phyloP scores from a whole-genome alignment of 1,139 yeast genomes.

The Kazachstania sp. region DNA sequence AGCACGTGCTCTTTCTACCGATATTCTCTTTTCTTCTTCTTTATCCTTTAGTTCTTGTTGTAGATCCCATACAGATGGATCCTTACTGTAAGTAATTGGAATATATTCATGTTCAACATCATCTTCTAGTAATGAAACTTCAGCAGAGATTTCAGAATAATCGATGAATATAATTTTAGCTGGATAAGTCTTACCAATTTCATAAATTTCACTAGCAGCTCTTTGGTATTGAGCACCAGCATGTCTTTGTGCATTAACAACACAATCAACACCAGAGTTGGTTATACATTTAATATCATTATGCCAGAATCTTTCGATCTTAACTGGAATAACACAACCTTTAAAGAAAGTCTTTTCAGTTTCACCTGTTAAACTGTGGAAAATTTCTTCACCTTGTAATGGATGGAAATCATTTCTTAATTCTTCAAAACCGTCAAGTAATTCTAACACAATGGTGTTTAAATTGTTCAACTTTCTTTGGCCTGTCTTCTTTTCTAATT shows the following conservation, averaged over 20 bases:
- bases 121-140: slow-evolving; percentile 57
- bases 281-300: slow-evolving; percentile 51
- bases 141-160: slow-evolving; percentile 65
- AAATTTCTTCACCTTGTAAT: slow-evolving; percentile 64
- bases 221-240: slow-evolving; percentile 46
- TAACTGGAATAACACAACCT: slow-evolving; percentile 73
- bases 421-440: slow-evolving; percentile 81
- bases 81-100: slow-evolving; percentile 42
- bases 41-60: slow-evolving; percentile 66
- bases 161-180: slow-evolving; percentile 67
- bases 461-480: slow-evolving; percentile 30
- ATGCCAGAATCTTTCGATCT: slow-evolving; percentile 38
- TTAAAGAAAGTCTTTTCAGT: slow-evolving; percentile 56
- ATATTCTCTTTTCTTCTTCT: slow-evolving; percentile 47
- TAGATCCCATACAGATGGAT: slow-evolving; percentile 72
- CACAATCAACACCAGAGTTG: slow-evolving; percentile 69
- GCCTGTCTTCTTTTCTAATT: slow-evolving; percentile 55
- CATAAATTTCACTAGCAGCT: slow-evolving; percentile 40
- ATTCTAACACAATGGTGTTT: slow-evolving; percentile 73
- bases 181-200: slow-evolving; percentile 73
- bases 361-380: slow-evolving; percentile 87
- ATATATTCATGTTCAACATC: slow-evolving; percentile 55
- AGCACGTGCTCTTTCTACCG: slow-evolving; percentile 40
- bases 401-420: slow-evolving; percentile 62
- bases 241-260: slow-evolving; percentile 54